Conservation (phyloP, 1,139 yeast species). For the Saccharomyces hybrid region DNA sequence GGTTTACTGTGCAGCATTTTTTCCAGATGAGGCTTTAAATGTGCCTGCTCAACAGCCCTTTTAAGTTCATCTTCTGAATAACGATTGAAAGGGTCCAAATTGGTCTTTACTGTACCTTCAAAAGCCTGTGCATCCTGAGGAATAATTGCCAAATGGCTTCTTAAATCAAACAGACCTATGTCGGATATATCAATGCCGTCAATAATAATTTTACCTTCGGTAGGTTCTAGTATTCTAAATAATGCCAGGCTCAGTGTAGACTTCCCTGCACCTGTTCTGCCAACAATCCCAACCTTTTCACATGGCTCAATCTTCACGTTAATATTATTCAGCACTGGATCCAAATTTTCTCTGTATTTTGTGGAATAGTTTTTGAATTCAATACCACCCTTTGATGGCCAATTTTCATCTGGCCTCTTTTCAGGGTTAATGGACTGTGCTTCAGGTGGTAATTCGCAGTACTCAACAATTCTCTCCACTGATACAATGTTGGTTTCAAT, state of each 20-base stretch:
- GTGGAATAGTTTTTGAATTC: constrained; percentile 55
- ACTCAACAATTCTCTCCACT: constrained; percentile 69
- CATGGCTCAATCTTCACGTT: constrained; percentile 45
- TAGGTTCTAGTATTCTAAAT: constrained; percentile 67
- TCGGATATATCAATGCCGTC: constrained; percentile 44
- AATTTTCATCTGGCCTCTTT: constrained; percentile 34
- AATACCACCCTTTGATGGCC: constrained; percentile 60
- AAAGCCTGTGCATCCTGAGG: constrained; percentile 67
- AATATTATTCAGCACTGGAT: constrained; percentile 51
- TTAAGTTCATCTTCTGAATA: constrained; percentile 49
- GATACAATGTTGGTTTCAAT: constrained; percentile 71
- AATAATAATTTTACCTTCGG: constrained; percentile 45
- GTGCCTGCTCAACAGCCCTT: constrained; percentile 48
- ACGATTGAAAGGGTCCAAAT: constrained; percentile 51
- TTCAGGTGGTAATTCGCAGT: constrained; percentile 56
- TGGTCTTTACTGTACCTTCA: constrained; percentile 54
- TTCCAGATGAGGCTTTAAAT: constrained; percentile 42
- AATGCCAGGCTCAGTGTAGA: constrained; percentile 63
- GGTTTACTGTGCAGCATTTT: constrained; percentile 32
- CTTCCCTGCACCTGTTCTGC: constrained; percentile 85
- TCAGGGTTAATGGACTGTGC: constrained; percentile 38
- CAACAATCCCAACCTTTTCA: constrained; percentile 76
- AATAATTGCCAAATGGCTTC: constrained; percentile 52
- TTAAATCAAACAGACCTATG: constrained; percentile 43
- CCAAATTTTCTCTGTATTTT: constrained; percentile 52